Evolutionary conservation across 116 monocot genomes (phyloP).

Genomic region (Dioscorea cayenensis): DNA sequence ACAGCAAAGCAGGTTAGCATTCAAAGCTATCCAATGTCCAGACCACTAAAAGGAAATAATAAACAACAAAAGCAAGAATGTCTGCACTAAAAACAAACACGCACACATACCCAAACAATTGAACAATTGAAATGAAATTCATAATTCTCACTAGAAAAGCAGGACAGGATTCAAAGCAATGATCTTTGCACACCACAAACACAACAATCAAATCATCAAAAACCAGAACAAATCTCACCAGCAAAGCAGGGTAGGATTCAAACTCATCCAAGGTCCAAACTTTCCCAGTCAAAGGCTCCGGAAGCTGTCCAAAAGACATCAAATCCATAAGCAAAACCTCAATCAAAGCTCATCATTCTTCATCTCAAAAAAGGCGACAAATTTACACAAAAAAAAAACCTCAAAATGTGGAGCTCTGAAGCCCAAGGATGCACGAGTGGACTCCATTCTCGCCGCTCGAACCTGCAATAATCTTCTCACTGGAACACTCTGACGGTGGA

Average conservation of each 20-base stretch:
- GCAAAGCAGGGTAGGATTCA: constrained; percentile 67
- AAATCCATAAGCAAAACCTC: not conserved
- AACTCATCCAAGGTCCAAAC: constrained; percentile 85
- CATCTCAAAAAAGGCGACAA: not conserved
- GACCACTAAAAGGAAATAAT: too few relatives aligned
- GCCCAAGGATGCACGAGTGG: constrained; percentile 41
- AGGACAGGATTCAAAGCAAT: not conserved
- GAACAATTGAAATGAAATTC: too few relatives aligned
- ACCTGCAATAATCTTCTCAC: constrained; percentile 21
- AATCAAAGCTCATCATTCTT: not conserved
- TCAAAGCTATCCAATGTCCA: too few relatives aligned
- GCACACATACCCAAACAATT: too few relatives aligned
- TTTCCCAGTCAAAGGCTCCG: constrained; percentile 85
- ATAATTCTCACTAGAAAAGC: not conserved
- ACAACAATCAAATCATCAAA: not conserved
- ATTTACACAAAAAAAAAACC: constrained; percentile 20
- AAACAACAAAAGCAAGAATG: too few relatives aligned
- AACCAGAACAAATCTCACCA: constrained; percentile 33
- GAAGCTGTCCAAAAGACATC: constrained; percentile 43
- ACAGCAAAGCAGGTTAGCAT: too few relatives aligned
- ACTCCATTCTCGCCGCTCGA: constrained; percentile 66
- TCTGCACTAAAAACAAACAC: too few relatives aligned
- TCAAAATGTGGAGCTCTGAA: constrained; percentile 83
- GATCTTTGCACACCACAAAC: not conserved
- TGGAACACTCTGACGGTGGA: not conserved